These are phyloP conservation scores for Mycena venus DNA, from an alignment of 768 basidiomycete species.

Conservation along the genomic window DNA sequence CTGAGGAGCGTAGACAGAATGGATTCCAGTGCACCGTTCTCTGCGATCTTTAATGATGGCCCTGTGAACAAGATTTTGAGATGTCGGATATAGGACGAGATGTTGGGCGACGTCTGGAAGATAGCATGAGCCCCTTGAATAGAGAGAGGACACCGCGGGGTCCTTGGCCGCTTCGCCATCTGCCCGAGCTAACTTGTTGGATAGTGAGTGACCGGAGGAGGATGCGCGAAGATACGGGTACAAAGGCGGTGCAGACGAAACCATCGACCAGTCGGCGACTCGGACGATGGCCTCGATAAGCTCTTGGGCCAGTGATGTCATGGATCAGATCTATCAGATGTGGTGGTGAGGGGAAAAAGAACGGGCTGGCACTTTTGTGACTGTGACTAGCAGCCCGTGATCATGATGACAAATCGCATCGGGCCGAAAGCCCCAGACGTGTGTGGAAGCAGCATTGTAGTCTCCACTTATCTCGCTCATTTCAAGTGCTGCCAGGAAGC, in stretches of 20 bases:
- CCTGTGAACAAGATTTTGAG: neutral
- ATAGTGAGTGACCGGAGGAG: neutral
- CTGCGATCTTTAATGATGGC: neutral
- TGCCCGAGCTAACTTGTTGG: neutral
- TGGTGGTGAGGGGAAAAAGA: too few species aligned
- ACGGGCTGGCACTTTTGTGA: too few species aligned
- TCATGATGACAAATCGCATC: too few species aligned
- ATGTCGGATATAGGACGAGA: neutral
- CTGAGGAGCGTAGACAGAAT: neutral
- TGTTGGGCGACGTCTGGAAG: neutral
- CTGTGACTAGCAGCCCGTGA: too few species aligned
- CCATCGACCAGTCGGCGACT: constrained; percentile 1
- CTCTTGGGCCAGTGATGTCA: constrained; percentile 1
- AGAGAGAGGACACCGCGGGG: neutral
- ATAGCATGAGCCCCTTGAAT: neutral
- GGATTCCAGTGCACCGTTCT: neutral
- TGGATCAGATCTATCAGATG: too few species aligned
- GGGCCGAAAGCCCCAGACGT: too few species aligned
- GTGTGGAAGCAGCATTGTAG: too few species aligned
- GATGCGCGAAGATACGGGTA: neutral
- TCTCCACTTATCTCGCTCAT: too few species aligned
- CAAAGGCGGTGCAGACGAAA: neutral
- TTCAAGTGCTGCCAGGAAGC: too few species aligned
- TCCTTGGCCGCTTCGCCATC: neutral
- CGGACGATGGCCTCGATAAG: neutral